Conservation (phyloP, 1,284 basidiomycete species). For the Wolfiporia cocos region DNA sequence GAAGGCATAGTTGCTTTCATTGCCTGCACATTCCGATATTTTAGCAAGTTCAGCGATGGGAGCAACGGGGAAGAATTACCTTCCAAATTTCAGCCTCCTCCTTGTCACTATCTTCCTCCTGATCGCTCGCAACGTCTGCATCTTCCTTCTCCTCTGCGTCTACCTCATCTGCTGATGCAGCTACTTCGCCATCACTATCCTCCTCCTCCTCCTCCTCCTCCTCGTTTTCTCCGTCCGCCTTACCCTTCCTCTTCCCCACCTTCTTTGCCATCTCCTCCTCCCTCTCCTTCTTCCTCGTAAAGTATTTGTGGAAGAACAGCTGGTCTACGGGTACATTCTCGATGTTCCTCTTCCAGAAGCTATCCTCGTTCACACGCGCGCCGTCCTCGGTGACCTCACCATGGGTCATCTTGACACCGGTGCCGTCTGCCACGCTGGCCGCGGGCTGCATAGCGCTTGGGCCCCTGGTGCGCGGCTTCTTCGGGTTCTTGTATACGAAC, state of each 20-base stretch:
- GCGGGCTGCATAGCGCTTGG: slow-evolving; percentile 95
- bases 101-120: slow-evolving; percentile 39
- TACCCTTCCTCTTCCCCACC: slow-evolving; percentile 36
- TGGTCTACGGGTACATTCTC: slow-evolving; percentile 87
- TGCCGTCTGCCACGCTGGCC: slow-evolving; percentile 54
- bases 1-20: slow-evolving; percentile 81
- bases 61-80: slow-evolving; percentile 35
- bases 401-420: slow-evolving; percentile 67
- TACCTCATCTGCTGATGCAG: slow-evolving; percentile 18
- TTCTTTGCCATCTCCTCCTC: slow-evolving; percentile 44
- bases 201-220: slow-evolving; percentile 24
- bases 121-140: too few species aligned
- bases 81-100: slow-evolving; percentile 81
- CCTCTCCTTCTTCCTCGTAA: slow-evolving; percentile 55
- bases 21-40: slow-evolving; percentile 39
- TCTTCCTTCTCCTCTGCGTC: slow-evolving; percentile 31
- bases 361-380: slow-evolving; percentile 70
- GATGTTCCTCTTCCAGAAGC: slow-evolving; percentile 70
- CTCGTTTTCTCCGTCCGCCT: slow-evolving; percentile 22
- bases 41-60: background rate
- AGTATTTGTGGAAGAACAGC: slow-evolving; percentile 67
- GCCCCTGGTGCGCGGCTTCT: slow-evolving; percentile 74
- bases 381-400: slow-evolving; percentile 48
- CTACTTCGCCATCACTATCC: slow-evolving; percentile 28
- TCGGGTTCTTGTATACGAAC: slow-evolving; percentile 94